Percentiles rank a stretch among this genome's conserved stretches.
Conservation (phyloP, 306 rosid genomes). For the Vachellia pachyceras region DNA sequence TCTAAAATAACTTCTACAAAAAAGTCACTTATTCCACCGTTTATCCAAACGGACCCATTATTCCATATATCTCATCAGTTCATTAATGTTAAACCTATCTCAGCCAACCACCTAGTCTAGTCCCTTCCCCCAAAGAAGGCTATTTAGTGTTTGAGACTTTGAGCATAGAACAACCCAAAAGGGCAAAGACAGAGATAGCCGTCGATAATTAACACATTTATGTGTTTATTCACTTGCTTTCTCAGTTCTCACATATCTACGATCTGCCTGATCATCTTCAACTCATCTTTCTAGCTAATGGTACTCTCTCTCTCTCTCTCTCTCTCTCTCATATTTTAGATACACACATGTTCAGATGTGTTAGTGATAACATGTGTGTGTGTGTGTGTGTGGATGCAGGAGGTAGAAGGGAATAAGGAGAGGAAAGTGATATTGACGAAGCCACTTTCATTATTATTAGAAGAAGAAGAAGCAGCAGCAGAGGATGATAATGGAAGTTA, state of each 20-base stretch:
- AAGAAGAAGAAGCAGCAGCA: constrained; percentile 39
- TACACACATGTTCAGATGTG: too few relatives aligned
- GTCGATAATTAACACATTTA: constrained; percentile 33
- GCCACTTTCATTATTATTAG: constrained; percentile 59
- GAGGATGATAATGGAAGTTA: constrained; percentile 34
- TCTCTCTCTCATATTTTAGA: not conserved
- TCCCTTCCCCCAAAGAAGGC: too few relatives aligned
- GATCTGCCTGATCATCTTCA: not conserved
- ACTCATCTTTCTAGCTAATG: not conserved
- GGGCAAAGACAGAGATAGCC: too few relatives aligned
- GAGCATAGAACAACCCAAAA: too few relatives aligned
- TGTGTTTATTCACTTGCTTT: not conserved
- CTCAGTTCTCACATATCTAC: not conserved
- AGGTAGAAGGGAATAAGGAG: constrained; percentile 14
- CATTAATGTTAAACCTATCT: too few relatives aligned
- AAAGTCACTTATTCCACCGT: too few relatives aligned
- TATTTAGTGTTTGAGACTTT: too few relatives aligned
- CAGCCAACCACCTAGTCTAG: too few relatives aligned
- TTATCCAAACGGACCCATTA: too few relatives aligned
- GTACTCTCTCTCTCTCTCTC: not conserved
- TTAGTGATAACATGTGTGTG: not conserved
- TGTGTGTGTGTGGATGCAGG: constrained; percentile 24
- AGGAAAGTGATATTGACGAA: constrained; percentile 50
- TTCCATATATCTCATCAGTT: too few relatives aligned
- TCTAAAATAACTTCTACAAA: too few relatives aligned